These are phyloP conservation scores for Aleurites moluccanus DNA, from an alignment of 441 rosid species.

Conservation along the genomic window DNA sequence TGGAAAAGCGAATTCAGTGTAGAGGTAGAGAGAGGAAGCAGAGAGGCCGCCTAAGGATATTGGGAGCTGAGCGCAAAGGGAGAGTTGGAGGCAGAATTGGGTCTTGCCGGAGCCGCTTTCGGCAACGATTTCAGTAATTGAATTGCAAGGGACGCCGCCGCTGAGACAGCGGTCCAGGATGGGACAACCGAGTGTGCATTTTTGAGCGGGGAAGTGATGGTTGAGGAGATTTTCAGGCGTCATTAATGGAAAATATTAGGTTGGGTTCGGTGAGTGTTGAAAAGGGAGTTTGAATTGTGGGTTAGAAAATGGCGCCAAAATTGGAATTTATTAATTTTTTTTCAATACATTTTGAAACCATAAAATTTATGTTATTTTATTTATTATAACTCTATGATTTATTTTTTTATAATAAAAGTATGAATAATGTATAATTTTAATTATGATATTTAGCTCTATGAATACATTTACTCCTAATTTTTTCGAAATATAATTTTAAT, in stretches of 20 bases:
- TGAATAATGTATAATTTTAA: no score
- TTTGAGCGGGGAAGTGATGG: conserved; percentile 32
- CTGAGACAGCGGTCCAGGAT: conserved; percentile 54
- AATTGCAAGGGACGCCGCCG: conserved; percentile 75
- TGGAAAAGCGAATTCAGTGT: conserved; percentile 83
- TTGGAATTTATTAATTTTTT: no score
- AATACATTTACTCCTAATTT: no score
- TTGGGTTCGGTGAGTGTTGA: neutral
- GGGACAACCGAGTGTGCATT: conserved; percentile 67
- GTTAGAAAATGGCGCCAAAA: neutral
- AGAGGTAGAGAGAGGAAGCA: conserved; percentile 75
- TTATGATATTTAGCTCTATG: no score
- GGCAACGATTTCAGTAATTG: conserved; percentile 73
- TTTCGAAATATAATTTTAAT: no score
- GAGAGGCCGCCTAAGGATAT: conserved; percentile 67
- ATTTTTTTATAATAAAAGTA: no score
- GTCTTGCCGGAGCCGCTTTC: conserved; percentile 93
- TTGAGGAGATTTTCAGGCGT: conserved; percentile 27
- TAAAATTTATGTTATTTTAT: no score
- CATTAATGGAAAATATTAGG: conserved; percentile 5
- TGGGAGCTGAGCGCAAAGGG: conserved; percentile 76
- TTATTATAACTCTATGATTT: no score
- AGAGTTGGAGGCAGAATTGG: conserved; percentile 82
- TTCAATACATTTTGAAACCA: no score
- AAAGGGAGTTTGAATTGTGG: neutral